Evolutionary conservation across 2,329 filamentous ascomycete species (phyloP).

Genomic region (Blumeria graminis): DNA sequence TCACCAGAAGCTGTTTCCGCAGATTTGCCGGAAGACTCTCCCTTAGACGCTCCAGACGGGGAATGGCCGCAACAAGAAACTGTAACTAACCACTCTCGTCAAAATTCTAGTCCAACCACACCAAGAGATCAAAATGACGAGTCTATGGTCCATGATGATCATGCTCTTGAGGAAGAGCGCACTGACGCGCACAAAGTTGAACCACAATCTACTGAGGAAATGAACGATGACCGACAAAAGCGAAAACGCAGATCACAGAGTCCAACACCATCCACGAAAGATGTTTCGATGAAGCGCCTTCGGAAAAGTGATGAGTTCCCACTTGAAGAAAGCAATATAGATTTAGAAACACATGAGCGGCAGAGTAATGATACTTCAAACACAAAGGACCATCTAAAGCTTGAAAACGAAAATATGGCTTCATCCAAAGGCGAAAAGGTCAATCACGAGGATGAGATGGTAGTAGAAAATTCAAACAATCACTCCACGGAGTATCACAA

Average conservation of each 20-base stretch:
- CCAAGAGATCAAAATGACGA: neutral
- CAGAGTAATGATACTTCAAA: neutral
- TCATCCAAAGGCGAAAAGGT: neutral
- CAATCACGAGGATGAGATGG: neutral
- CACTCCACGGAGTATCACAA: neutral
- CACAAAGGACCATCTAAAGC: neutral
- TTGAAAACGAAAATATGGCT: neutral
- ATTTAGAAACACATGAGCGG: neutral
- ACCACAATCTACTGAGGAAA: constrained; percentile 6
- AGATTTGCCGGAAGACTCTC: constrained; percentile 3
- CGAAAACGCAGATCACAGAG: constrained; percentile 42
- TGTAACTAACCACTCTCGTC: neutral
- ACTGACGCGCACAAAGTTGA: neutral
- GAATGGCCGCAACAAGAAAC: neutral
- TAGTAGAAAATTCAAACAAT: neutral
- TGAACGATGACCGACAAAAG: constrained; percentile 32
- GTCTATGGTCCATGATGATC: neutral
- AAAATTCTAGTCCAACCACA: neutral
- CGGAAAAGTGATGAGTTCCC: constrained; percentile 18
- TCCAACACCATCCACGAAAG: constrained; percentile 29
- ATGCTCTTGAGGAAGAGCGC: neutral
- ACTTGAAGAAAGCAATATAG: too few relatives aligned
- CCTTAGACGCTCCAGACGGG: neutral
- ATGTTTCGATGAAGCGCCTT: constrained; percentile 29
- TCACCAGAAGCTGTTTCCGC: constrained; percentile 10